These are phyloP conservation scores for Cladosporium velox DNA, from an alignment of 2,329 filamentous ascomycete species.

Conservation along the genomic window DNA sequence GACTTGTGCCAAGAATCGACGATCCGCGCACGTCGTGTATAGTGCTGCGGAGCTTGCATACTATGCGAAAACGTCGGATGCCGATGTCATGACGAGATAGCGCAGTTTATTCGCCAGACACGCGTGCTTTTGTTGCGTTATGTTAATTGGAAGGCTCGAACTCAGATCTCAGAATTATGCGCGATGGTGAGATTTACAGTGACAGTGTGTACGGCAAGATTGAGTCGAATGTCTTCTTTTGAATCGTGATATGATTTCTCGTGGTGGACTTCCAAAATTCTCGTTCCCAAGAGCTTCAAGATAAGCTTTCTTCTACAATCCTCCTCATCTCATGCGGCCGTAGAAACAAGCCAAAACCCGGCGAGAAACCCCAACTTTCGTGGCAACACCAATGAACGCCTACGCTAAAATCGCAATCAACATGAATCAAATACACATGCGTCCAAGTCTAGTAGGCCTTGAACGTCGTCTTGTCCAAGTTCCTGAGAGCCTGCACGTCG, in stretches of 20 bases:
- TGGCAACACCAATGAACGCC: conserved; percentile 14
- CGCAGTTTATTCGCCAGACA: not conserved
- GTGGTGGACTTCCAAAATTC: not conserved
- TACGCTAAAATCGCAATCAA: conserved; percentile 14
- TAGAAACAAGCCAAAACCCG: not conserved
- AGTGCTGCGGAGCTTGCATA: not conserved
- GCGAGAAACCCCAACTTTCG: not conserved
- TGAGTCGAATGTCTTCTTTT: not conserved
- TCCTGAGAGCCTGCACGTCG: conserved; percentile 39
- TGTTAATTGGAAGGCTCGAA: not conserved
- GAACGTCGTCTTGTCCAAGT: conserved; percentile 41
- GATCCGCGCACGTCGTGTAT: not conserved
- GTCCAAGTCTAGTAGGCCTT: conserved; percentile 30
- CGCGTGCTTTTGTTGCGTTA: not conserved
- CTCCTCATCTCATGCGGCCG: not conserved
- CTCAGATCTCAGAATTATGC: not conserved
- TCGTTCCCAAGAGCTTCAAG: not conserved
- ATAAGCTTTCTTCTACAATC: not conserved
- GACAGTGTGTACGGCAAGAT: not conserved
- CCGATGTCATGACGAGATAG: not conserved
- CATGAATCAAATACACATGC: not conserved
- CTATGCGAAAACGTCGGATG: not conserved
- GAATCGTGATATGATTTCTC: not conserved
- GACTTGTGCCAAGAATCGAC: conserved; percentile 1
- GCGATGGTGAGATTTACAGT: not conserved